These are phyloP conservation scores for Acanthamoeba comandoni DNA, from an alignment of 208 protist species.

Conservation along the genomic window DNA sequence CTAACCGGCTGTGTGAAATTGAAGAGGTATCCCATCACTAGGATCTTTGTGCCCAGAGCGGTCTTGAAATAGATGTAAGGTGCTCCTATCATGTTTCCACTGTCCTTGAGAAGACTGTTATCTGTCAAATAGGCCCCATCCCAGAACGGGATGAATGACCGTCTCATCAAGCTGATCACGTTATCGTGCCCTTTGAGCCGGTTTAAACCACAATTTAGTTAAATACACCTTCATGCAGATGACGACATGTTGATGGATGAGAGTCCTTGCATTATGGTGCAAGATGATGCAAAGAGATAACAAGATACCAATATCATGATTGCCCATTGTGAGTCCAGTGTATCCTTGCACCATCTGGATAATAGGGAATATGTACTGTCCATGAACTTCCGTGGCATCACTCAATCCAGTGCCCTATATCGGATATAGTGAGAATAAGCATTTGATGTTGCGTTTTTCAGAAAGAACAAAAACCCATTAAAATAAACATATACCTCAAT, in stretches of 20 bases:
- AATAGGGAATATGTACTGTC: slow-evolving; percentile 72
- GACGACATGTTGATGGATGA: background rate
- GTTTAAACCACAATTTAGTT: background rate
- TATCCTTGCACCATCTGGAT: slow-evolving; percentile 72
- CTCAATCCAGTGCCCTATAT: slow-evolving; percentile 72
- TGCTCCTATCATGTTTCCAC: slow-evolving; percentile 27
- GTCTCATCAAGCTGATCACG: slow-evolving; percentile 57
- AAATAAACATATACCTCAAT: slow-evolving; percentile 32
- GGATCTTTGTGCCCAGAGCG: slow-evolving; percentile 11
- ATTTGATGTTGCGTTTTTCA: too few species aligned
- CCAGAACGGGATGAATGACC: slow-evolving; percentile 39
- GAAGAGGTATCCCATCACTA: slow-evolving; percentile 63
- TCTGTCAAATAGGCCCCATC: slow-evolving; percentile 49
- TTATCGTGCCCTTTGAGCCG: slow-evolving; percentile 20
- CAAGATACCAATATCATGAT: slow-evolving; percentile 73
- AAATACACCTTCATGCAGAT: background rate
- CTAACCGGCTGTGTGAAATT: slow-evolving; percentile 64
- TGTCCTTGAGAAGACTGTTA: slow-evolving; percentile 54
- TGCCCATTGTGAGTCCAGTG: slow-evolving; percentile 76
- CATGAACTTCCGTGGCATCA: slow-evolving; percentile 70
- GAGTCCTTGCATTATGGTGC: background rate
- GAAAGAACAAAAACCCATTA: background rate
- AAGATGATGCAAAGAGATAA: too few species aligned
- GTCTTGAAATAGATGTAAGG: slow-evolving; percentile 43
- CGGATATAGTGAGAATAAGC: too few species aligned